phyloP scores from a whole-genome alignment of 2,329 filamentous ascomycete species.

The Calonectria fujianensis region DNA sequence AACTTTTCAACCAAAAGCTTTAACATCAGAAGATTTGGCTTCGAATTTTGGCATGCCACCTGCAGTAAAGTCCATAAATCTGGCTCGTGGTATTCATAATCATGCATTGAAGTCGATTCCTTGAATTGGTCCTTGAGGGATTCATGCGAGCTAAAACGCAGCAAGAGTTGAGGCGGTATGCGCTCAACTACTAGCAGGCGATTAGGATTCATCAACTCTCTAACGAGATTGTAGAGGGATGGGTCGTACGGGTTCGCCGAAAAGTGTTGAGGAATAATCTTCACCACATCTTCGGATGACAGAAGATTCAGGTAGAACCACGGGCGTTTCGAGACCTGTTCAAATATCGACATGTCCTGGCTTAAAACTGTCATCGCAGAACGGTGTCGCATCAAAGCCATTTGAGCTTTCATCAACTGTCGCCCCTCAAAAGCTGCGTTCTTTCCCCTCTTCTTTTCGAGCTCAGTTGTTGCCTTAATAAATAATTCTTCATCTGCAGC shows the following conservation, averaged over 20 bases:
- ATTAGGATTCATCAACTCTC: constrained; percentile 31
- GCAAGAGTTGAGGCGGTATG: constrained; percentile 15
- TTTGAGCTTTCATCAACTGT: constrained; percentile 34
- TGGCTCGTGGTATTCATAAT: rapidly evolving
- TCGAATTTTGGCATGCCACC: constrained; percentile 27
- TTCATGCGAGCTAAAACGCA: constrained; percentile 37
- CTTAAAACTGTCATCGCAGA: constrained; percentile 8
- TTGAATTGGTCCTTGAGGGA: not conserved
- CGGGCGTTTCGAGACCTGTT: constrained; percentile 9
- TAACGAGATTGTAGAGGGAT: constrained; percentile 22
- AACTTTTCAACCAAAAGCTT: constrained; percentile 43
- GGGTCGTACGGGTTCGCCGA: not conserved
- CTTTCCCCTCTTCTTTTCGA: not conserved
- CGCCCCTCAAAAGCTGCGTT: not conserved
- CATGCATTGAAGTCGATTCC: not conserved
- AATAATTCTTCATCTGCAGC: constrained; percentile 35
- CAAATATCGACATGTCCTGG: constrained; percentile 14
- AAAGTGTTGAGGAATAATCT: constrained; percentile 27
- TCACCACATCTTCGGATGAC: constrained; percentile 11
- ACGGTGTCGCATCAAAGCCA: constrained; percentile 39
- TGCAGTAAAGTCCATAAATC: constrained; percentile 24
- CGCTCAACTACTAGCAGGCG: constrained; percentile 28
- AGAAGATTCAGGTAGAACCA: constrained; percentile 31
- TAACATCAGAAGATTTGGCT: constrained; percentile 43
- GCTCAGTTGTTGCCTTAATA: not conserved